Conservation (phyloP, 2,329 filamentous ascomycete species). For the Parafenestella ontariensis region DNA sequence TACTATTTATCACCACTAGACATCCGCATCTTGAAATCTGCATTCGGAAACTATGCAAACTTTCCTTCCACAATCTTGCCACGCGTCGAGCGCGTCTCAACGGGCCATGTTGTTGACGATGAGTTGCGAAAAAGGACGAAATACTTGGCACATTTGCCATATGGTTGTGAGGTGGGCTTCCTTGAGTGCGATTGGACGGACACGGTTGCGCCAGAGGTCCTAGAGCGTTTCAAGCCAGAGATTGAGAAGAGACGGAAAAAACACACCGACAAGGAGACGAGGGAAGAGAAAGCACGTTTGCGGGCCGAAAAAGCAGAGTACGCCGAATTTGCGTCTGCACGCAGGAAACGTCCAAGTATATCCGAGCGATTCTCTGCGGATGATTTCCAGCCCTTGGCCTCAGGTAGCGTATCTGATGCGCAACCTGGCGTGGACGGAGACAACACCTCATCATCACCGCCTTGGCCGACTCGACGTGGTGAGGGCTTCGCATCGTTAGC, state of each 20-base stretch:
- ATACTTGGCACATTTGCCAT: constrained; percentile 84
- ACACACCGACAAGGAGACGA: constrained; percentile 81
- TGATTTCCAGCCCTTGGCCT: constrained; percentile 53
- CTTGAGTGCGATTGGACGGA: constrained; percentile 96
- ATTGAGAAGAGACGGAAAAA: constrained; percentile 77
- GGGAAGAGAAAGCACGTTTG: constrained; percentile 84
- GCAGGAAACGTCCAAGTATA: constrained; percentile 64
- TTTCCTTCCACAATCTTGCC: constrained; percentile 89
- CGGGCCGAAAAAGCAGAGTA: constrained; percentile 82
- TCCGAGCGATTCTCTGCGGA: constrained; percentile 60
- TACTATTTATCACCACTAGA: constrained; percentile 90
- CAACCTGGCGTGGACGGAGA: constrained; percentile 40
- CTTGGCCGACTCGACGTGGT: constrained; percentile 62
- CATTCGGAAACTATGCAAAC: constrained; percentile 80
- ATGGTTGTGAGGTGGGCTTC: constrained; percentile 90
- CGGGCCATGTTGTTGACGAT: constrained; percentile 86
- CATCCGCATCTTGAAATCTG: constrained; percentile 88
- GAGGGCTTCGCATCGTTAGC: constrained; percentile 70
- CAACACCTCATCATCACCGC: constrained; percentile 54
- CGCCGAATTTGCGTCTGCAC: constrained; percentile 71
- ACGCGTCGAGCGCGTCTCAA: constrained; percentile 86
- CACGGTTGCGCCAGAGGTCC: constrained; percentile 75
- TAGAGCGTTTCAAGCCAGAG: constrained; percentile 78
- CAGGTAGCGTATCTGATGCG: constrained; percentile 33
- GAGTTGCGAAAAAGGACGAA: constrained; percentile 82